Evolutionary conservation across 805 yeast genomes (phyloP), one percentile per base, ranked within the genome.

Genomic region (Candida patagonica): DNA sequence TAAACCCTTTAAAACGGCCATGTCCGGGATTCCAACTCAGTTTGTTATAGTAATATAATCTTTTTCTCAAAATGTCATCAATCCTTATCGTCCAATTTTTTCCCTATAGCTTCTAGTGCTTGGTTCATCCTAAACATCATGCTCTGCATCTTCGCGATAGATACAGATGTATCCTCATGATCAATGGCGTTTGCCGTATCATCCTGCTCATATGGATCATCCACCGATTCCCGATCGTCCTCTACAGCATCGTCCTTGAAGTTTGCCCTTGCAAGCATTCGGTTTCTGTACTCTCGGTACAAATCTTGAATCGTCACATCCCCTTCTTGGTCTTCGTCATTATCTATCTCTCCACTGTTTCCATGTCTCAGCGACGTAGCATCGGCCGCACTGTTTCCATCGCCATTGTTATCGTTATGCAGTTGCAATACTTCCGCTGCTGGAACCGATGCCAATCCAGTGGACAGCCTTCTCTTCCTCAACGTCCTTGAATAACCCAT

Each of bases 261-360:
- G 31, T 29, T 15, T 20, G 4, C 31, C 10, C 16, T 15, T 8
- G 13, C 31, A n/a, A 9, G 10, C 8, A 9, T 20, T 29, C 19
- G 13, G 31, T 7, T 29, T 8, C 17, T 12, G 16, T 29, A 29
- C 3, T 17, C 31, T 13, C 31, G 10, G 24, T 15, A 33, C n/a
- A 33, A 5, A 33, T 33, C 37, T 15, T 33, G 37, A 23, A 33
- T 33, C 3, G 37, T 33, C 8, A 7, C 13, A n/a, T 37, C 38
- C 19, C 29, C 42, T 13, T 38, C 42, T 9, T 35, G 37, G 22
- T 25, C 37, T 2, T 26, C 45, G 1, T 40, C 40, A 2, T 23
- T 34, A 20, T 30, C 48, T 5, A 22, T 42, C 13, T 32, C 42
- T 12, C 20, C 35, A n/a, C 16, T 37, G 17, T 38, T 45, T n/a